These are phyloP conservation scores for Ophiostoma montium DNA, from an alignment of 2,329 filamentous ascomycete genomes.

Conservation along the genomic window DNA sequence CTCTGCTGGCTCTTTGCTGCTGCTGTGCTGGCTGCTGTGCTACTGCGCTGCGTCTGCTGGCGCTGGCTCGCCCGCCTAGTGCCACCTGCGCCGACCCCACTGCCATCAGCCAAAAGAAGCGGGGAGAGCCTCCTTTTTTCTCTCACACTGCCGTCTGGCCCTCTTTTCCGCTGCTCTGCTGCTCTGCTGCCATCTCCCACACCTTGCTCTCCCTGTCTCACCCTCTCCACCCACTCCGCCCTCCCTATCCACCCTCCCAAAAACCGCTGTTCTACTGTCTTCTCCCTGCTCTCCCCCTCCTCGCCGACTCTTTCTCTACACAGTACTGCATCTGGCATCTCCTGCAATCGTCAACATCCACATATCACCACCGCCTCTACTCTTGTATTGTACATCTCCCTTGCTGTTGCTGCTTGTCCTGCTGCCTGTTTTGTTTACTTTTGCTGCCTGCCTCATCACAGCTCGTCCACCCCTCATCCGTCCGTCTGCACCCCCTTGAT, in stretches of 20 bases:
- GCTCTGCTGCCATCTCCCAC: neutral
- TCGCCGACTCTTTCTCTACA: slow-evolving; percentile 3
- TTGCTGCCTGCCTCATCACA: neutral
- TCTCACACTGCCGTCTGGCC: slow-evolving; percentile 7
- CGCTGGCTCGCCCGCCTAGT: slow-evolving; percentile 8
- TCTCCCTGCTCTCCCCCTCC: neutral
- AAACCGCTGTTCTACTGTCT: slow-evolving; percentile 1
- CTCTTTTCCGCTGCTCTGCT: slow-evolving; percentile 1
- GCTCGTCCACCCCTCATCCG: neutral
- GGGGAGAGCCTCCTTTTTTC: slow-evolving; percentile 15
- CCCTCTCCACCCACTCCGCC: neutral
- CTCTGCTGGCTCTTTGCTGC: neutral
- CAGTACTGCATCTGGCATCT: slow-evolving; percentile 3
- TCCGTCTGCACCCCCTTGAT: neutral
- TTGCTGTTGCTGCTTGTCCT: neutral
- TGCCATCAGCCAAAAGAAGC: slow-evolving; percentile 12
- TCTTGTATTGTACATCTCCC: neutral
- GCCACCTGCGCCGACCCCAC: slow-evolving; percentile 12
- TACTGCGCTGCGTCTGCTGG: neutral
- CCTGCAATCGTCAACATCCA: slow-evolving; percentile 4
- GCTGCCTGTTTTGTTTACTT: neutral
- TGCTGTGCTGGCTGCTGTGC: neutral
- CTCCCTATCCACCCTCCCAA: neutral
- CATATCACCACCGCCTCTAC: slow-evolving; percentile 1
- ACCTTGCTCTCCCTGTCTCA: neutral